phyloP scores from a whole-genome alignment of 2,329 filamentous ascomycete genomes.

The Sporothrix brunneoviolacea region DNA sequence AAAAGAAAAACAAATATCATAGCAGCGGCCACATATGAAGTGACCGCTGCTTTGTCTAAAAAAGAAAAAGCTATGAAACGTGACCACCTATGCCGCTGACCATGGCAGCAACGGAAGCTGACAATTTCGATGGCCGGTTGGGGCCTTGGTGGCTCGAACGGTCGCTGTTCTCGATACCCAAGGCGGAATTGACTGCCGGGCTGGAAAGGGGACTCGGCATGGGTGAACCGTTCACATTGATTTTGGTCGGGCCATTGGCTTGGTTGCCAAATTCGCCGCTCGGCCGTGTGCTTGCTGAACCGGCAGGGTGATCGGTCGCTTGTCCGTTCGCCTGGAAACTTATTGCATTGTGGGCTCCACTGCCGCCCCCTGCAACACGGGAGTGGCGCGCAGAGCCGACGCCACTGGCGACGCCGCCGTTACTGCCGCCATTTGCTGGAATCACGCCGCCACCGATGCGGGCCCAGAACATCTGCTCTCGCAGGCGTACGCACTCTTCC shows the following conservation, averaged over 20 bases:
- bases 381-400: conserved; percentile 3
- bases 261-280: conserved; percentile 1
- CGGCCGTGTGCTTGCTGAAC: too few species aligned
- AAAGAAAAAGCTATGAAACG: background rate
- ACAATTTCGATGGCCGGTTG: conserved; percentile 12
- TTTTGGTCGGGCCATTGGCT: background rate
- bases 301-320: too few species aligned
- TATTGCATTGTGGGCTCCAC: conserved; percentile 5
- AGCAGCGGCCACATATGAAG: background rate
- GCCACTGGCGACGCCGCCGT: background rate
- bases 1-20: background rate
- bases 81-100: conserved; percentile 17
- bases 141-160: background rate
- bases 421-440: conserved; percentile 39
- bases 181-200: background rate
- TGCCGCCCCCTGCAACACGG: conserved; percentile 1
- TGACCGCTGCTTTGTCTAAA: too few species aligned
- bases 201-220: conserved; percentile 7
- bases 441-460: conserved; percentile 87
- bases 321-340: background rate
- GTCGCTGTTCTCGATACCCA: background rate
- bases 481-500: conserved; percentile 85
- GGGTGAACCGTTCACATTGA: conserved; percentile 7
- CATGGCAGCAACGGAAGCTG: conserved; percentile 16
- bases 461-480: conserved; percentile 97